These are phyloP conservation scores for Microcyclosporella mali DNA, from an alignment of 2,329 filamentous ascomycete species.

Conservation along the genomic window DNA sequence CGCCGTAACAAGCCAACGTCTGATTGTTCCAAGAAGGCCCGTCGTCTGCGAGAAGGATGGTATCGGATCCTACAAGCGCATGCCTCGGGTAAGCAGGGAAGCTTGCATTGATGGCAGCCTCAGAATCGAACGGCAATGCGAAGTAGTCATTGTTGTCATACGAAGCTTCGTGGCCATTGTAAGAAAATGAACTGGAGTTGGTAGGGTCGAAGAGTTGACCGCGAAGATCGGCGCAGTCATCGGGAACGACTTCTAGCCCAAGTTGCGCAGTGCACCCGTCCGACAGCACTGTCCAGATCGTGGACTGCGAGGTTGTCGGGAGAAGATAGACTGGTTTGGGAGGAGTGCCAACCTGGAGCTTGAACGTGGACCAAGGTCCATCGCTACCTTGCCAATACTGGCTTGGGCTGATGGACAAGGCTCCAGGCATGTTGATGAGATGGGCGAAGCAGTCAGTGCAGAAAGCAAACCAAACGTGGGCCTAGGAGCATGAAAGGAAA, in stretches of 20 bases:
- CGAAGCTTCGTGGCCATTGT: background rate
- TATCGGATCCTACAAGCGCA: constrained; percentile 1
- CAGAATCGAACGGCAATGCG: constrained; percentile 1
- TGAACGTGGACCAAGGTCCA: constrained; percentile 4
- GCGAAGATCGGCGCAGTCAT: constrained; percentile 1
- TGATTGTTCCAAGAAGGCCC: constrained; percentile 1
- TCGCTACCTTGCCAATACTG: constrained; percentile 4
- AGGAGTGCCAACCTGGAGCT: constrained; percentile 1
- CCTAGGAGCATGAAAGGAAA: too few relatives aligned
- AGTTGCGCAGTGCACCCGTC: constrained; percentile 42
- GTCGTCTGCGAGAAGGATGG: background rate
- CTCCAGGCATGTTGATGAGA: background rate
- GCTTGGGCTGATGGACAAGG: background rate
- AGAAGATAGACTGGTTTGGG: constrained; percentile 35
- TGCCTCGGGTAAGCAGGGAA: background rate
- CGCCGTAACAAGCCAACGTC: constrained; percentile 4
- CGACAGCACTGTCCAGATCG: constrained; percentile 61
- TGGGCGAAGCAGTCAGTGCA: too few relatives aligned
- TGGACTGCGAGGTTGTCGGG: constrained; percentile 61
- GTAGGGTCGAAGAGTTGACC: constrained; percentile 2
- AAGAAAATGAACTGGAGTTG: background rate
- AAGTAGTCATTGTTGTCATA: background rate
- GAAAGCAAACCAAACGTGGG: too few relatives aligned
- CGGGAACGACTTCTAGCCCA: constrained; percentile 7
- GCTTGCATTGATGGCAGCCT: background rate